Evolutionary conservation across 768 basidiomycete genomes (phyloP).

Genomic region (Psilocybe tampanensis): DNA sequence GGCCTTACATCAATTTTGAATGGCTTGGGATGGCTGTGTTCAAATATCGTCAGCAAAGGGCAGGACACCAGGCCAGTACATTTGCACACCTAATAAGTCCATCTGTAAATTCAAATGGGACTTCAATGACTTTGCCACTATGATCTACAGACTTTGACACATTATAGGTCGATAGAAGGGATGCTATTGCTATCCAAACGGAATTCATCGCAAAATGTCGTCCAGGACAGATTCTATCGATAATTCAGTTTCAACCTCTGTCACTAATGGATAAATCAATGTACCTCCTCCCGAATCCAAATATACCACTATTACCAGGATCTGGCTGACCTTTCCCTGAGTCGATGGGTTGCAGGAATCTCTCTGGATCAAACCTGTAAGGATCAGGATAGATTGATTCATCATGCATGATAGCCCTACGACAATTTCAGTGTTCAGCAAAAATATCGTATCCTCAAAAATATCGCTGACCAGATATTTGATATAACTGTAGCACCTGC

Average conservation of each 20-base stretch:
- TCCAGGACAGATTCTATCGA: conserved; percentile 35
- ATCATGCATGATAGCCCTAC: conserved; percentile 51
- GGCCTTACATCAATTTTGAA: conserved; percentile 21
- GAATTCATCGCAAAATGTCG: conserved; percentile 33
- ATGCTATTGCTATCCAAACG: conserved; percentile 32
- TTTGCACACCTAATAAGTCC: conserved; percentile 25
- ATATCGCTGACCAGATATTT: conserved; percentile 28
- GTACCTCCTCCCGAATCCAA: conserved; percentile 38
- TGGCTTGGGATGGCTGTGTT: conserved; percentile 25
- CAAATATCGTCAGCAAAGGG: neutral
- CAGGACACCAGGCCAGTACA: neutral
- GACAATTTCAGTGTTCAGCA: neutral
- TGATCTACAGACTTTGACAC: conserved; percentile 33
- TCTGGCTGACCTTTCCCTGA: conserved; percentile 19
- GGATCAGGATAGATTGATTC: conserved; percentile 53
- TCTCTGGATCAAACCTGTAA: conserved; percentile 54
- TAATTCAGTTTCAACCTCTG: neutral
- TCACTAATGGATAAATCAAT: neutral
- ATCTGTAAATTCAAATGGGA: conserved; percentile 24
- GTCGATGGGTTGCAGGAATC: conserved; percentile 41
- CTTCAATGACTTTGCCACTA: conserved; percentile 24
- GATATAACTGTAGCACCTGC: conserved; percentile 27
- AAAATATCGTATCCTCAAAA: neutral
- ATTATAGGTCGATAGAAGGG: conserved; percentile 28
- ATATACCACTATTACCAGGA: conserved; percentile 23